phyloP scores from a whole-genome alignment of 2,329 filamentous ascomycete species.

The Aspergillus neoniger region DNA sequence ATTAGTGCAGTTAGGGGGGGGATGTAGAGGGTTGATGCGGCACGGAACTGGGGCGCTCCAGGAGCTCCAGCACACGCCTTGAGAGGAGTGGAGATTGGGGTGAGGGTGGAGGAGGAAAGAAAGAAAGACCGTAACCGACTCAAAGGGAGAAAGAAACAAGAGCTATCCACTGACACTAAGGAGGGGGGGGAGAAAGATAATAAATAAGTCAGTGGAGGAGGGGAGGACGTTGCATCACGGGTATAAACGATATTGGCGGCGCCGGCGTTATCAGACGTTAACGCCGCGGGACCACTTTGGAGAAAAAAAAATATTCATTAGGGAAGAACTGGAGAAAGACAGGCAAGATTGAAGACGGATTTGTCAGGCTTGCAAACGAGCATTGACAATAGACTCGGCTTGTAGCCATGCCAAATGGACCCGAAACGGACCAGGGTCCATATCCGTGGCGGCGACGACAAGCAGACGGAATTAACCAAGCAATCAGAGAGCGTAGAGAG shows the following conservation, averaged over 20 bases:
- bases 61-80: slow-evolving; percentile 4
- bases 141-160: neutral
- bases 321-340: too few species aligned
- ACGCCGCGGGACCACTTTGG: neutral
- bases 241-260: slow-evolving; percentile 6
- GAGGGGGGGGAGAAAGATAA: too few species aligned
- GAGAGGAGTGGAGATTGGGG: slow-evolving; percentile 1
- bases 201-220: too few species aligned
- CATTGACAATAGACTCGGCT: neutral
- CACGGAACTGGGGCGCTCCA: neutral
- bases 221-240: slow-evolving; percentile 14
- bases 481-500: slow-evolving; percentile 11
- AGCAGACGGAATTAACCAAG: slow-evolving; percentile 16
- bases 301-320: neutral
- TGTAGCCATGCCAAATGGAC: neutral
- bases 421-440: slow-evolving; percentile 7
- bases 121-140: slow-evolving; percentile 2
- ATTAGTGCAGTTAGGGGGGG: neutral
- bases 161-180: neutral
- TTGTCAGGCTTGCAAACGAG: neutral
- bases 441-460: neutral
- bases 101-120: neutral
- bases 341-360: neutral
- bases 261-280: neutral
- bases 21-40: neutral